A percentile compares a stretch with the other conserved stretches of the same genome.
Evolutionary conservation across 2,329 filamentous ascomycete genomes (phyloP).

Genomic region (Cladosporium sp.): DNA sequence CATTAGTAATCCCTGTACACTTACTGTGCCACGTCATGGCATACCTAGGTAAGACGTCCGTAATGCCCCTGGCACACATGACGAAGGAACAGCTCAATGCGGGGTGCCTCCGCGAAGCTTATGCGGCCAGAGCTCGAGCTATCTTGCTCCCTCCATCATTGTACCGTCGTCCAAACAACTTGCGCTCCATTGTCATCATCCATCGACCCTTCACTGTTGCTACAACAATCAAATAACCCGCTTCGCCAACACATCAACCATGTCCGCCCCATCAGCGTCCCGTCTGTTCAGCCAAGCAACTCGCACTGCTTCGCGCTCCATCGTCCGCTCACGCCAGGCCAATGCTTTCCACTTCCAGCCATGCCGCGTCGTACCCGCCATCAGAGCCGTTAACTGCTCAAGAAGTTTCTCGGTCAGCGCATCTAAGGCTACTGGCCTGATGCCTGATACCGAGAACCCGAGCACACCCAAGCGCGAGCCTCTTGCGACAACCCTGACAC

Average conservation of each 20-base stretch:
- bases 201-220: neutral
- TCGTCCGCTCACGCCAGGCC: conserved; percentile 24
- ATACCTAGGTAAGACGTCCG: neutral
- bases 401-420: conserved; percentile 17
- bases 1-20: no score
- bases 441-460: conserved; percentile 46
- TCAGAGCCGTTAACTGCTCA: conserved; percentile 20
- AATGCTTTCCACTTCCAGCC: conserved; percentile 20
- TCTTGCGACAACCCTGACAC: conserved; percentile 39
- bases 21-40: neutral
- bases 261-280: conserved; percentile 31
- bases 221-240: neutral
- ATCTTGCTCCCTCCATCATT: neutral
- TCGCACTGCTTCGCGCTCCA: conserved; percentile 27
- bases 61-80: neutral
- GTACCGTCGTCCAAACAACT: conserved; percentile 8
- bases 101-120: conserved; percentile 13
- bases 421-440: conserved; percentile 38
- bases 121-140: neutral
- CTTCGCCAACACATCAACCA: conserved; percentile 12
- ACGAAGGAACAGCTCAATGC: conserved; percentile 2
- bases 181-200: conserved; percentile 16
- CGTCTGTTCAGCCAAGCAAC: conserved; percentile 30
- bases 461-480: conserved; percentile 50
- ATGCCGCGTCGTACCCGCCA: conserved; percentile 7